Percentiles rank a stretch among this genome's conserved stretches.
These are phyloP conservation scores for Kazachstania taianensis DNA, from an alignment of 805 yeast genomes.

Conservation along the genomic window DNA sequence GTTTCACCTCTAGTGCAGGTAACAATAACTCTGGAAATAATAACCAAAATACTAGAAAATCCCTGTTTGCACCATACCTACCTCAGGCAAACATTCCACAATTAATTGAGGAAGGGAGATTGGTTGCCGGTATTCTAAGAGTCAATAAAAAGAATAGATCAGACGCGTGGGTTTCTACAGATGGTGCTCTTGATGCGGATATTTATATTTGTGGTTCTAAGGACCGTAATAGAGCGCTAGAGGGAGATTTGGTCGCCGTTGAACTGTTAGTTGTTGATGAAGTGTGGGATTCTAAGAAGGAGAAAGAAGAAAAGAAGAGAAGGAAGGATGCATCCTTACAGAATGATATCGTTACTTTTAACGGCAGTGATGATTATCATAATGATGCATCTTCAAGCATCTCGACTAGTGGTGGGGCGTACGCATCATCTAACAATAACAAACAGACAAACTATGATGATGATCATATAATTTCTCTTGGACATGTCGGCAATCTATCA, in stretches of 20 bases:
- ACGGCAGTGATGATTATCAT: slow-evolving; percentile 54
- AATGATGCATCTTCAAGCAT: slow-evolving; percentile 65
- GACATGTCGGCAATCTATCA: not conserved
- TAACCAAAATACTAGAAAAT: slow-evolving; percentile 47
- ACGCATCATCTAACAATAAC: slow-evolving; percentile 11
- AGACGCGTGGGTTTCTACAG: slow-evolving; percentile 97
- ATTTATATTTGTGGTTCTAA: slow-evolving; percentile 96
- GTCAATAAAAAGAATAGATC: slow-evolving; percentile 95
- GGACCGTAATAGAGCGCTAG: slow-evolving; percentile 94
- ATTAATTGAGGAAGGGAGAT: slow-evolving; percentile 75
- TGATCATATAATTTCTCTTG: slow-evolving; percentile 10
- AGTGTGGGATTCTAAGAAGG: slow-evolving; percentile 94
- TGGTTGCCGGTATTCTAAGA: slow-evolving; percentile 85
- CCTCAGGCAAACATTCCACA: slow-evolving; percentile 91
- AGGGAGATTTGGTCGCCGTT: slow-evolving; percentile 93
- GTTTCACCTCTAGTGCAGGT: slow-evolving; percentile 27
- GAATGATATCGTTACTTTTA: slow-evolving; percentile 32
- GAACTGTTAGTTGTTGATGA: slow-evolving; percentile 92
- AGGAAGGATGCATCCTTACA: slow-evolving; percentile 48
- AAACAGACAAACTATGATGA: slow-evolving; percentile 7
- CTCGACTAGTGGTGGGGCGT: slow-evolving; percentile 28
- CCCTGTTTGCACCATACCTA: slow-evolving; percentile 89
- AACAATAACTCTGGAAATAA: slow-evolving; percentile 19
- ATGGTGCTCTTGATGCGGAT: slow-evolving; percentile 91
- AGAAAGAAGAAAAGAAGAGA: slow-evolving; percentile 94